These are phyloP conservation scores for Colletotrichum sp. DNA, from an alignment of 2,329 filamentous ascomycete species.

Conservation along the genomic window DNA sequence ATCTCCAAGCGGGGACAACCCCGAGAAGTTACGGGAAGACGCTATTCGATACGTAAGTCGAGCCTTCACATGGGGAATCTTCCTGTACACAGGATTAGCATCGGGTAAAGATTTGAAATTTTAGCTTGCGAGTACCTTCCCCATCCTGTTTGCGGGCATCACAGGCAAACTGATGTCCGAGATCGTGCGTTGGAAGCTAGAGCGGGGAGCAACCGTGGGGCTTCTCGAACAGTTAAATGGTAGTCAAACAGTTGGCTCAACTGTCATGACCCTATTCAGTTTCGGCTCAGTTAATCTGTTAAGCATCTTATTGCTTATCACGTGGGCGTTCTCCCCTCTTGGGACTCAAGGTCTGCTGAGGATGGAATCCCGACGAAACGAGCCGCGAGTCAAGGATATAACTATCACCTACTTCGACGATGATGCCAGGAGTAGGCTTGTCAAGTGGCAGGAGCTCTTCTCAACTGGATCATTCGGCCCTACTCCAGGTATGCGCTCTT, in stretches of 20 bases:
- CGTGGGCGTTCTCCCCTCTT: too few relatives aligned
- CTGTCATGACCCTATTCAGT: too few relatives aligned
- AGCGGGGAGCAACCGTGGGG: constrained; percentile 28
- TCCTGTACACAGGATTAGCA: background rate
- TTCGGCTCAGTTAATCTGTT: too few relatives aligned
- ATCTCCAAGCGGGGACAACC: background rate
- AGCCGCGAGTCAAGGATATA: too few relatives aligned
- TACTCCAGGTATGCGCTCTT: background rate
- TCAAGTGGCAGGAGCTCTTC: too few relatives aligned
- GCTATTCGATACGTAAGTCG: background rate
- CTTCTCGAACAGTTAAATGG: constrained; percentile 32
- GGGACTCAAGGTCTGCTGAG: too few relatives aligned
- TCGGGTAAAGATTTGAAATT: background rate
- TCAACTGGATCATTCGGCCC: too few relatives aligned
- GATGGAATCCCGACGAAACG: too few relatives aligned
- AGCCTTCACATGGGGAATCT: background rate
- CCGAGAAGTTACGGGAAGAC: background rate
- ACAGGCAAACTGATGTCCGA: constrained; percentile 28
- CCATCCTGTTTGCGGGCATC: constrained; percentile 32
- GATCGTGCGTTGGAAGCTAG: constrained; percentile 29
- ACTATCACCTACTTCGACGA: too few relatives aligned
- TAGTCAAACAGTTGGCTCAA: constrained; percentile 28
- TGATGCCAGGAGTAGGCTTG: too few relatives aligned
- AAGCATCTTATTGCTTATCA: too few relatives aligned
- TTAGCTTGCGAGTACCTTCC: constrained; percentile 27